A percentile compares a stretch with the other conserved stretches of the same genome.
phyloP scores from a whole-genome alignment of 805 yeast genomes.

The Yarrowia osloensis region DNA sequence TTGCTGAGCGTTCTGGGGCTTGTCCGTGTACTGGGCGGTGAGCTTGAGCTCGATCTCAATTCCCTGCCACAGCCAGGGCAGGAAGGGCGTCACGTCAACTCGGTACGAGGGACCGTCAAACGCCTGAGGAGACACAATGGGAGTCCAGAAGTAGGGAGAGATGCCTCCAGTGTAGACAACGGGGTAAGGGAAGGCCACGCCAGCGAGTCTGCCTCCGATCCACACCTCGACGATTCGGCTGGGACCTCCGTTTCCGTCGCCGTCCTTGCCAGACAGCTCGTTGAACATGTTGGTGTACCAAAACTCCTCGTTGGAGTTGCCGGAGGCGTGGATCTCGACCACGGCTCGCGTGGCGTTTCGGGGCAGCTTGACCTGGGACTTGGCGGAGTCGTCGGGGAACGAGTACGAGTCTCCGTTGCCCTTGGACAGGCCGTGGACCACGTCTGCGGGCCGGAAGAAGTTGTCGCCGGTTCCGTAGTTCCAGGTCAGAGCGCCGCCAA shows the following conservation, averaged over 20 bases:
- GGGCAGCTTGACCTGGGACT: conserved; percentile 53
- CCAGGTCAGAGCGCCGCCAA: conserved; percentile 1
- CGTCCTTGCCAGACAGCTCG: conserved; percentile 42
- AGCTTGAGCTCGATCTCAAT: conserved; percentile 52
- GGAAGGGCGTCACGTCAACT: conserved; percentile 66
- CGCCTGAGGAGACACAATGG: conserved; percentile 72
- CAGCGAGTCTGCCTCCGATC: conserved; percentile 60
- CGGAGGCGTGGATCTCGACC: conserved; percentile 65
- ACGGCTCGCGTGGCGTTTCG: conserved; percentile 60
- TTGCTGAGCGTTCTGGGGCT: conserved; percentile 15
- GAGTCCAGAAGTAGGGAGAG: conserved; percentile 78
- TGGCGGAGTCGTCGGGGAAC: conserved; percentile 48
- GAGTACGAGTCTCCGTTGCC: conserved; percentile 39
- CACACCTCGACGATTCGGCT: conserved; percentile 65
- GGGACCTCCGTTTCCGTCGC: conserved; percentile 64
- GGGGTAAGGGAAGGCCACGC: conserved; percentile 67
- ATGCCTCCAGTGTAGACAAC: conserved; percentile 79
- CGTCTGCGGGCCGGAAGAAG: conserved; percentile 39
- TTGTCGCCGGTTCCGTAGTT: conserved; percentile 52
- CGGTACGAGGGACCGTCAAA: conserved; percentile 73
- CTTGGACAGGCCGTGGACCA: conserved; percentile 36
- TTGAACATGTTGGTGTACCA: conserved; percentile 63
- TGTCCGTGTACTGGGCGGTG: conserved; percentile 29
- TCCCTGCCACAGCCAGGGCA: conserved; percentile 69
- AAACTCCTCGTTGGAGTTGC: conserved; percentile 79